Base-by-base conservation (phyloP, 805 yeast genomes). In the Candida cerambycidarum region DNA sequence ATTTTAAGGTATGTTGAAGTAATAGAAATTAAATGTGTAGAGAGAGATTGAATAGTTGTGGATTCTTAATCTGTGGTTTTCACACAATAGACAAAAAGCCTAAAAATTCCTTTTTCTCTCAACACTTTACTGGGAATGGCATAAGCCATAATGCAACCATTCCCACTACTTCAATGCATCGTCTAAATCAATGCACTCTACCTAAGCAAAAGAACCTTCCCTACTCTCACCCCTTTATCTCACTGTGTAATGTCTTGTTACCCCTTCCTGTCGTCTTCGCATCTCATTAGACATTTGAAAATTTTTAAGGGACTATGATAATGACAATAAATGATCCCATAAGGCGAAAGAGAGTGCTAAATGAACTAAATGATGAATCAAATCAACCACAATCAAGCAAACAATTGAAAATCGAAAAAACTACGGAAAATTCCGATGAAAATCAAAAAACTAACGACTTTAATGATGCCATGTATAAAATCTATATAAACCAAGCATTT, bases 401-500 rank as follows among this genome's bases (percentile, higher is more conserved):
- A 24, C 27, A 34, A 15, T 18, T n/a, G 8, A 34, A 34, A 14
- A 14, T 23, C 29, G 45, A 37, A 9, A 16, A 23, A 28, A 21
- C 32, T 18, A 25, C 19, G 15, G 27, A 19, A 24, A 30, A 16
- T 28, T 10, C 36, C 17, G 31, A 35, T 33, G 24, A 32, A 23
- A 42, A 33, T 2, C 37, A 33, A 33, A 34, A 34, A 23, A 41
- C 43, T 11, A 36, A 46, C 27, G 45, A 46, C 17, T 64, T 67
- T 46, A 61, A 69, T 31, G 71, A 64, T 38, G 61, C 62, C 54
- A 65, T 69, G 71, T 70, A 67, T 54, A 46, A 63, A 23, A 57
- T 68, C 34, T 76, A 76, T 55, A 79, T 85, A 27, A 74, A 75
- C 50, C 74, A 86, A 41, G 93, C 92, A 23, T 64, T 88, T 49